A percentile compares a stretch with the other conserved stretches of the same genome.
Conservation (phyloP, 345 rosid species). For the Rhodamnia argentea region DNA sequence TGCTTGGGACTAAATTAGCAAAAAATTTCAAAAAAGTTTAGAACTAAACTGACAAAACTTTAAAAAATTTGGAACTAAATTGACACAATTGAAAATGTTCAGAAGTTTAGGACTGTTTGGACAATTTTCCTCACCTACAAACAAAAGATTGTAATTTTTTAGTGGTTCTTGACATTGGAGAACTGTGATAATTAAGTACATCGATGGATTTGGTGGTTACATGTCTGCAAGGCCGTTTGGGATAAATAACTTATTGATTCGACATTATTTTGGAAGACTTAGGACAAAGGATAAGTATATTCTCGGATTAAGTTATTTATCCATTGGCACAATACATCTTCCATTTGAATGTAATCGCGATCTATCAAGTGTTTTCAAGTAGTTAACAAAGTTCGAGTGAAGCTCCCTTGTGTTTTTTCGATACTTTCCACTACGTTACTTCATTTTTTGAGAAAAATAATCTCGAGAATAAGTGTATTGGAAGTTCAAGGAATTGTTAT, state of each 20-base stretch:
- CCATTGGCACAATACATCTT: neutral
- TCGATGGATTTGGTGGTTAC: neutral
- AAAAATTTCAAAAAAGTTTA: too few relatives aligned
- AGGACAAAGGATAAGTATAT: neutral
- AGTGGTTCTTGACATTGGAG: neutral
- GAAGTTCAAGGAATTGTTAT: neutral
- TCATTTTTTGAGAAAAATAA: neutral
- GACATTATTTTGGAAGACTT: neutral
- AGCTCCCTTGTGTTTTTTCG: neutral
- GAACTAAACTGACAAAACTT: too few relatives aligned
- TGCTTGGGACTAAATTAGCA: too few relatives aligned
- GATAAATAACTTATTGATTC: neutral
- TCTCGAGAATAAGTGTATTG: neutral
- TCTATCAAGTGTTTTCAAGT: neutral
- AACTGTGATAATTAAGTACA: neutral
- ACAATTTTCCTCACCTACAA: too few relatives aligned
- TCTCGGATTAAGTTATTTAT: neutral
- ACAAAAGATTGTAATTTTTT: neutral
- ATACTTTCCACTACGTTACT: neutral
- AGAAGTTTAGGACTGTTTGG: too few relatives aligned
- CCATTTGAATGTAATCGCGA: neutral
- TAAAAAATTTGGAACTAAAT: too few relatives aligned
- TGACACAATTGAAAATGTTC: too few relatives aligned
- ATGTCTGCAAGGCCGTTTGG: neutral
- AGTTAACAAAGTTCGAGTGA: neutral